Base-by-base conservation (phyloP, 768 basidiomycete genomes). In the Suillus placidus region DNA sequence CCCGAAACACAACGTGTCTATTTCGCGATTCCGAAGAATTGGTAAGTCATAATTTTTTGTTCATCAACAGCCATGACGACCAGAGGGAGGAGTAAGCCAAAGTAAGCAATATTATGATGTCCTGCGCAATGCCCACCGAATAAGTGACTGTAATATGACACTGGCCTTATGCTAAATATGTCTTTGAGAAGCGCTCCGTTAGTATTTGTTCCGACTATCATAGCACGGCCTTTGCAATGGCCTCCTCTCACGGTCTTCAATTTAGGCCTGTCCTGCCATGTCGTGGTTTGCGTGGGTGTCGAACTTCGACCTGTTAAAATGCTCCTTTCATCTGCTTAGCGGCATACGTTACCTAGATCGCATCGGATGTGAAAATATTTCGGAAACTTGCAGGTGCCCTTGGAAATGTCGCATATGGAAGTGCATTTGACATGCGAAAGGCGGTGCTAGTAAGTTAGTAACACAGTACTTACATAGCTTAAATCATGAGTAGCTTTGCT, bases 361-460 rank as follows among this genome's bases (percentile, higher is more conserved):
- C 32, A 55, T 55, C 54, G 54, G 52, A 55, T 55, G 32, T 35
- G 34, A 34, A 55, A 55, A 35, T 34, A n/a, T 20, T 12, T 35
- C 54, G 54, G 54, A 55, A 55, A 55, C 54, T 55, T 55, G 54
- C 54, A 55, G 54, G 32, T 55, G 20, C n/a, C 34, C 54, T 55
- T 12, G 32, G 34, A 34, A 13, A 55, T 12, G 54, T 34, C 54
- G 26, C 26, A 26, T 26, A 55, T n/a, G 20, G 34, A 55, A 35
- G 32, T 55, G 32, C 54, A 7, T n/a, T n/a, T 34, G 54, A 55
- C 32, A 35, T 55, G 32, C 54, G 54, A 55, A 55, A 34, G 32
- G 20, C 32, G 32, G 54, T 34, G 6, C 10, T 13, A 35, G 34
- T 55, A 55, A 35, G 54, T 20, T n/a, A 20, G 54, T 55, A 55